These are phyloP conservation scores for Conticribra weissflogii DNA, from an alignment of 108 stramenopile genomes.

Conservation along the genomic window DNA sequence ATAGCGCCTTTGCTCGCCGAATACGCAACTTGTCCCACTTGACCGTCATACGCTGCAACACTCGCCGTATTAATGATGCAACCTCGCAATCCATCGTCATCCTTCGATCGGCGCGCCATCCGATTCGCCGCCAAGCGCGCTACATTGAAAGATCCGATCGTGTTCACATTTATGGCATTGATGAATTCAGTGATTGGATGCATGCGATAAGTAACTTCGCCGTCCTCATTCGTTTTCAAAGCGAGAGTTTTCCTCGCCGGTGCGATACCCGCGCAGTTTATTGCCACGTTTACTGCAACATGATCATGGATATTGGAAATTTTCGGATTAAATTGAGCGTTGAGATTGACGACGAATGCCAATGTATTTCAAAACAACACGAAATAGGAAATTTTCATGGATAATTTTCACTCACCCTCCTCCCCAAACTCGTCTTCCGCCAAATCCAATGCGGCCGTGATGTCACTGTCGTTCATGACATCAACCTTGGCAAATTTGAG, in stretches of 20 bases:
- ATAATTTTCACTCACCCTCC: slow-evolving; percentile 35
- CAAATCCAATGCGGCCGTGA: slow-evolving; percentile 58
- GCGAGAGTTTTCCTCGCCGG: slow-evolving; percentile 74
- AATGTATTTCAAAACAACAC: background rate
- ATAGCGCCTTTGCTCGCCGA: slow-evolving; percentile 92
- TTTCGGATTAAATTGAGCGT: background rate
- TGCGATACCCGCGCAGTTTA: slow-evolving; percentile 96
- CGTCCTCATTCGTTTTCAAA: slow-evolving; percentile 56
- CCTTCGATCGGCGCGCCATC: slow-evolving; percentile 69
- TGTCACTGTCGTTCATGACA: slow-evolving; percentile 66
- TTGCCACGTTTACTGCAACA: slow-evolving; percentile 71
- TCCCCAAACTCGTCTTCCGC: slow-evolving; percentile 72
- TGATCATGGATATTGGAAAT: slow-evolving; percentile 16
- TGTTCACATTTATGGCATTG: slow-evolving; percentile 82
- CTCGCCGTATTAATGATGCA: slow-evolving; percentile 94
- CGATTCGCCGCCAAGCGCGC: slow-evolving; percentile 86
- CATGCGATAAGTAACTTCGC: slow-evolving; percentile 46
- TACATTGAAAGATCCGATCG: slow-evolving; percentile 95
- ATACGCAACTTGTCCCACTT: slow-evolving; percentile 93
- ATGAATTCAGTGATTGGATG: slow-evolving; percentile 66
- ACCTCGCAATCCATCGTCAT: slow-evolving; percentile 71
- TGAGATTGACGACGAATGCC: background rate
- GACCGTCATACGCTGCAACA: slow-evolving; percentile 96
- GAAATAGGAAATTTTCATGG: background rate
- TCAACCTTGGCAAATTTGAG: slow-evolving; percentile 66